phyloP scores from a whole-genome alignment of 352 stramenopile genomes.

The Phytophthora constricta region DNA sequence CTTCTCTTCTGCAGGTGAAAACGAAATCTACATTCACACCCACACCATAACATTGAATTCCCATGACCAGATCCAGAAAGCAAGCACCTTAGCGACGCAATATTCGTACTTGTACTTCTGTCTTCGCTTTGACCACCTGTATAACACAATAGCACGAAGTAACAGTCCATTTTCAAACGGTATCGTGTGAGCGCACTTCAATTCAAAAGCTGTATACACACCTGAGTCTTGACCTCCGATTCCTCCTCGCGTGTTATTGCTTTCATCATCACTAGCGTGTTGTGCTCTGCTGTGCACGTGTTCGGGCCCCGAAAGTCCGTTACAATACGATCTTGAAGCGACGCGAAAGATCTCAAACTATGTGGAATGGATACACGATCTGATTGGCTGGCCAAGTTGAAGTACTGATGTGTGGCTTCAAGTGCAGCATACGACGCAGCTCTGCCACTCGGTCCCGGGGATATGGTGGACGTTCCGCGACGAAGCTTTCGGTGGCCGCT shows the following conservation, averaged over 20 bases:
- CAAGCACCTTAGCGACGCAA: too few species aligned
- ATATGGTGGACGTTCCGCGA: slow-evolving; percentile 34
- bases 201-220: too few species aligned
- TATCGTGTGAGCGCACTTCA: too few species aligned
- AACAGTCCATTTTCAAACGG: too few species aligned
- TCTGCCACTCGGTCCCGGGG: slow-evolving; percentile 34
- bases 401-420: slow-evolving; percentile 33
- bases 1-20: slow-evolving; percentile 43
- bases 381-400: slow-evolving; percentile 31
- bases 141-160: too few species aligned
- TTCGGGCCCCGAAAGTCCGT: too few species aligned
- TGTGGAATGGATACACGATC: too few species aligned
- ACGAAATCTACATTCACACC: slow-evolving; percentile 14
- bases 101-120: slow-evolving; percentile 23
- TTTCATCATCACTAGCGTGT: slow-evolving; percentile 34
- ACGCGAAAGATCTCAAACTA: slow-evolving; percentile 24
- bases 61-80: too few species aligned
- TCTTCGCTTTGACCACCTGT: slow-evolving; percentile 24
- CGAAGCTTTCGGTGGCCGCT: slow-evolving; percentile 39
- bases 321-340: slow-evolving; percentile 28
- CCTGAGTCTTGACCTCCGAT: slow-evolving; percentile 25
- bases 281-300: too few species aligned
- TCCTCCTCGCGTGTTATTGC: slow-evolving; percentile 31
- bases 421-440: slow-evolving; percentile 16
- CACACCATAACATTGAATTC: too few species aligned